Conservation (phyloP, 108 stramenopile species). For the Parmales sp. region DNA sequence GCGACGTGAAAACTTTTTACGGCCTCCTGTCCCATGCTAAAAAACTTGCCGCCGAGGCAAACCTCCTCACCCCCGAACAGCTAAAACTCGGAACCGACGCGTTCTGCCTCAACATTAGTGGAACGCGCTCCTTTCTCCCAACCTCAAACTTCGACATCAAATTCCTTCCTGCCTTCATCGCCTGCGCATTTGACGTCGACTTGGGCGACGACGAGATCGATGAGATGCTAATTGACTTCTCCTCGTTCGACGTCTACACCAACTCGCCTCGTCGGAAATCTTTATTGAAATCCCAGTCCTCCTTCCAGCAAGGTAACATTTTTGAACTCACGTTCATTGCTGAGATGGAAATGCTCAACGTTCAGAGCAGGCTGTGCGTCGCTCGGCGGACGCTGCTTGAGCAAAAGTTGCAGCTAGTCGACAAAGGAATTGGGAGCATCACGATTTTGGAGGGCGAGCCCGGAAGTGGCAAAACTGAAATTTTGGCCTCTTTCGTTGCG, state of each 20-base stretch:
- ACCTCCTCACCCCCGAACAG: neutral
- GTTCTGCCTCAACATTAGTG: neutral
- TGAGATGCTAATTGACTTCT: neutral
- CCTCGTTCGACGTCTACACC: too few relatives aligned
- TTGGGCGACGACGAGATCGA: constrained; percentile 5
- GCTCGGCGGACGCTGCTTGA: constrained; percentile 14
- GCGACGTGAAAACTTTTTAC: neutral
- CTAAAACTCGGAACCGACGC: neutral
- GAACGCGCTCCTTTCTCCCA: neutral
- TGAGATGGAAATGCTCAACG: constrained; percentile 5
- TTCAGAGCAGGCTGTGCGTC: constrained; percentile 5
- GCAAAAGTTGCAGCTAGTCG: constrained; percentile 18
- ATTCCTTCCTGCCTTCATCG: constrained; percentile 2
- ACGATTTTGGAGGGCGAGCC: constrained; percentile 20
- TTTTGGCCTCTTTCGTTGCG: constrained; percentile 8
- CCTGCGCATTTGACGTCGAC: neutral
- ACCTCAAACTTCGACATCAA: neutral
- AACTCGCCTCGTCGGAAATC: too few relatives aligned
- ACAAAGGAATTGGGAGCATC: constrained; percentile 6
- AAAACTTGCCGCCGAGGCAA: neutral
- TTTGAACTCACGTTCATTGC: neutral
- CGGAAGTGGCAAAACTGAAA: constrained; percentile 19
- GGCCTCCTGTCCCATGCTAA: neutral
- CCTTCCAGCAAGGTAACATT: neutral
- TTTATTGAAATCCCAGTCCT: too few relatives aligned